These are phyloP conservation scores for Dictyostelium capitatum DNA, from an alignment of 78 protist genomes.

Conservation along the genomic window DNA sequence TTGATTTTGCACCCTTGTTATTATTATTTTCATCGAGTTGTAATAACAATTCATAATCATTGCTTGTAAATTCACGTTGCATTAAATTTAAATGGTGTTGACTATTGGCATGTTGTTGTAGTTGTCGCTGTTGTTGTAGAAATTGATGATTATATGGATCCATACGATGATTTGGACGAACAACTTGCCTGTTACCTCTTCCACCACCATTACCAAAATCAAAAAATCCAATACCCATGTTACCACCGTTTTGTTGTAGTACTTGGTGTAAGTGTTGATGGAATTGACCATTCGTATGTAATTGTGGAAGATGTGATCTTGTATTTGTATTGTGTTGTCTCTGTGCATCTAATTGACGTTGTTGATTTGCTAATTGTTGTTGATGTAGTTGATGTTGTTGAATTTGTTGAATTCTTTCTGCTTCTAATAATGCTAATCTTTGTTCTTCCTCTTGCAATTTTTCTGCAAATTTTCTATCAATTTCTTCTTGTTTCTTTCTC, in stretches of 20 bases:
- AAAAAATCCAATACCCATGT: too few species aligned
- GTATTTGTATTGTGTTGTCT: not conserved
- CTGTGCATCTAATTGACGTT: not conserved
- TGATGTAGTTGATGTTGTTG: too few species aligned
- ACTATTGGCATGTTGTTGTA: not conserved
- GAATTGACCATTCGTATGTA: not conserved
- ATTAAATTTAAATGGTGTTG: conserved; percentile 31
- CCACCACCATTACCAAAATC: too few species aligned
- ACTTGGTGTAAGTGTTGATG: too few species aligned
- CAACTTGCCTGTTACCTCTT: too few species aligned
- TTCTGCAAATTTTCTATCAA: conserved; percentile 9
- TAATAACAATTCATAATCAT: conserved; percentile 61
- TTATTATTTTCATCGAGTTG: conserved; percentile 60
- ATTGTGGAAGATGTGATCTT: not conserved
- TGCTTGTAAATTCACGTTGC: conserved; percentile 38
- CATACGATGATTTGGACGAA: not conserved
- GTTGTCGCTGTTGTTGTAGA: not conserved
- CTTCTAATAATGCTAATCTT: not conserved
- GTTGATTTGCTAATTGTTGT: not conserved
- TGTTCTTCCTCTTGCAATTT: not conserved
- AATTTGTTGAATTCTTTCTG: too few species aligned
- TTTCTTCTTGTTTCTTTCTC: not conserved
- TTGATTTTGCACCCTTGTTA: conserved; percentile 44
- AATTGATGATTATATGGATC: not conserved
- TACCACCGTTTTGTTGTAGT: too few species aligned